phyloP scores from a whole-genome alignment of 305 asterid species.

The Rubia balearica region DNA sequence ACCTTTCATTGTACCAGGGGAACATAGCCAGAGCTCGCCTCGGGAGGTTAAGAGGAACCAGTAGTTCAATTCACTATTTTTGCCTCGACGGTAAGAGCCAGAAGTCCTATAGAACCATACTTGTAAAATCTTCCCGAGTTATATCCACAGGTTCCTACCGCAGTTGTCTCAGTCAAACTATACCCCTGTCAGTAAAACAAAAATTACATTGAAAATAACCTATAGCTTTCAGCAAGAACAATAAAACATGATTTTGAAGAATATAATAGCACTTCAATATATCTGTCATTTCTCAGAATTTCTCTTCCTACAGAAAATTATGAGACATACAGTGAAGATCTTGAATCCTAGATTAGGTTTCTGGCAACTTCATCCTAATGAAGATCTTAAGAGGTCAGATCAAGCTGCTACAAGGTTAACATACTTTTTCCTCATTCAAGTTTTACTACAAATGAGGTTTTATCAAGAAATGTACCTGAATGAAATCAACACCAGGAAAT shows the following conservation, averaged over 20 bases:
- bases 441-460: too few species aligned
- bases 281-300: background rate
- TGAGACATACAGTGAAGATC: background rate
- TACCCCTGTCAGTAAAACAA: slow-evolving; percentile 44
- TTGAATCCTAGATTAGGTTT: background rate
- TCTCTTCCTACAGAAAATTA: background rate
- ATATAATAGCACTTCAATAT: background rate
- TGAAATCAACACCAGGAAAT: slow-evolving; percentile 64
- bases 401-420: background rate
- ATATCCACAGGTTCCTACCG: slow-evolving; percentile 68
- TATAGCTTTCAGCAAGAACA: background rate
- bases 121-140: slow-evolving; percentile 33
- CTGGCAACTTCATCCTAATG: background rate
- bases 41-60: slow-evolving; percentile 45
- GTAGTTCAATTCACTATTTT: slow-evolving; percentile 65
- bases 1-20: slow-evolving; percentile 24
- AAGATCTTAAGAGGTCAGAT: background rate
- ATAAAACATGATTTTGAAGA: background rate
- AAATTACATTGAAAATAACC: background rate
- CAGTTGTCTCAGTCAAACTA: slow-evolving; percentile 84
- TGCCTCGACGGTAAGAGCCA: slow-evolving; percentile 60
- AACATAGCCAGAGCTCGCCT: slow-evolving; percentile 24
- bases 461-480: slow-evolving; percentile 44
- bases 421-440: background rate
- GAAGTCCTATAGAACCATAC: slow-evolving; percentile 43